Conservation (phyloP, 805 yeast species). For the Schizosaccharomyces cryophilus region DNA sequence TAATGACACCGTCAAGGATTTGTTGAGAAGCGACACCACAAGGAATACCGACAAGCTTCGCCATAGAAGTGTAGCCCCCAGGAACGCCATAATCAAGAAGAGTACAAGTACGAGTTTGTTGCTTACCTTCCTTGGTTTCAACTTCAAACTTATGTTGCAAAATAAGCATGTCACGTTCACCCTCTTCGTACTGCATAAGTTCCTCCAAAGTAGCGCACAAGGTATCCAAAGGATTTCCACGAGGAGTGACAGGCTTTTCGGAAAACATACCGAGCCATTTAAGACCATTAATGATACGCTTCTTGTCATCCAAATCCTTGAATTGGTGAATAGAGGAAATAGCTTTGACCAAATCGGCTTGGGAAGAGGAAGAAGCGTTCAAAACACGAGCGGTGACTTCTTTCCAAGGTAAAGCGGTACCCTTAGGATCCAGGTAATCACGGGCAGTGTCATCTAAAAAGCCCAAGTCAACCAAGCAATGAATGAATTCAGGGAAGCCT, state of each 20-base stretch:
- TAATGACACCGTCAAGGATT: constrained; percentile 55
- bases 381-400: constrained; percentile 56
- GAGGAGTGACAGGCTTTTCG: constrained; percentile 49
- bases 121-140: constrained; percentile 80
- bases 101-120: constrained; percentile 85
- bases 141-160: constrained; percentile 96
- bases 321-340: constrained; percentile 58
- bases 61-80: constrained; percentile 93
- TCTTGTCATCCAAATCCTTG: constrained; percentile 59
- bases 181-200: constrained; percentile 84
- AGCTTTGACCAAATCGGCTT: constrained; percentile 48
- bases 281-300: constrained; percentile 68
- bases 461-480: constrained; percentile 82
- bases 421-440: constrained; percentile 28
- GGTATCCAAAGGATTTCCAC: constrained; percentile 87
- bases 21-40: constrained; percentile 85
- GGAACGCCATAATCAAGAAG: constrained; percentile 76
- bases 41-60: constrained; percentile 93
- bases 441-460: constrained; percentile 57
- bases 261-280: constrained; percentile 87
- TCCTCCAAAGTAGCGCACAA: constrained; percentile 88
- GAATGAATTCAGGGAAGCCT: constrained; percentile 95
- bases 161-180: constrained; percentile 84
- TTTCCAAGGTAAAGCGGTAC: constrained; percentile 47
- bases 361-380: constrained; percentile 45